Base-by-base conservation (phyloP, 805 yeast species). In the Zygotorulaspora florentina region DNA sequence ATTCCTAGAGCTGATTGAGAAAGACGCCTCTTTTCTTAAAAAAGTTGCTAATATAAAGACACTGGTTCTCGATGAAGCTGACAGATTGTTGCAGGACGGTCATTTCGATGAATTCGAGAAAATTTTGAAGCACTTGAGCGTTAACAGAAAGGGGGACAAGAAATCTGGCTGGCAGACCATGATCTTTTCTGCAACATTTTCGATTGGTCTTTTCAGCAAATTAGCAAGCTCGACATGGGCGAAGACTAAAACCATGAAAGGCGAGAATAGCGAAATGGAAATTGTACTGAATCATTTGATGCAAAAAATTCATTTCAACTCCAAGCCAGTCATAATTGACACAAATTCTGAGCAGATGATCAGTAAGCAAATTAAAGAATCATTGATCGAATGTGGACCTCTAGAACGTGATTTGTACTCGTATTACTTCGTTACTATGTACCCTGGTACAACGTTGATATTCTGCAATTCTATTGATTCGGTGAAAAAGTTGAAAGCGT, bases 401-500 rank as follows among this genome's bases (percentile, higher is more conserved):
- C 74, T 80, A 42, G 97, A 91, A 59, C 80, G 97, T 68, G 99
- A 93, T 62, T 73, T 91, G 48, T 88, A 83, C 70, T 70, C 89
- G 15, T 93, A 93, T 68, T 93, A 93, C 66, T 91, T 93, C 66
- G 61, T 89, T 26, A 68, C 85, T 49, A 76, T 86, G 73, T 93
- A 85, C 59, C 91, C 96, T 1, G 98, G 96, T 2, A 76, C 87
- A 15, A 85, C 96, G 0, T 73, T 93, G 41, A 91, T 91, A 3
- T 93, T 93, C 63, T 90, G 96, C 53, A 93, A 93, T 67, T 82
- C 95, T n/a, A 90, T 93, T 58, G 97, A 91, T 58, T 81, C 96
- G 0, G 98, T 91, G 39, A 88, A 89, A 63, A 79, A 96, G 53
- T 64, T 93, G 28, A 84, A 81, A 9, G 91, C 91, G 7, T 76